Evolutionary conservation across 2,329 filamentous ascomycete species (phyloP).

Genomic region (Ascochyta clinopodiicola): DNA sequence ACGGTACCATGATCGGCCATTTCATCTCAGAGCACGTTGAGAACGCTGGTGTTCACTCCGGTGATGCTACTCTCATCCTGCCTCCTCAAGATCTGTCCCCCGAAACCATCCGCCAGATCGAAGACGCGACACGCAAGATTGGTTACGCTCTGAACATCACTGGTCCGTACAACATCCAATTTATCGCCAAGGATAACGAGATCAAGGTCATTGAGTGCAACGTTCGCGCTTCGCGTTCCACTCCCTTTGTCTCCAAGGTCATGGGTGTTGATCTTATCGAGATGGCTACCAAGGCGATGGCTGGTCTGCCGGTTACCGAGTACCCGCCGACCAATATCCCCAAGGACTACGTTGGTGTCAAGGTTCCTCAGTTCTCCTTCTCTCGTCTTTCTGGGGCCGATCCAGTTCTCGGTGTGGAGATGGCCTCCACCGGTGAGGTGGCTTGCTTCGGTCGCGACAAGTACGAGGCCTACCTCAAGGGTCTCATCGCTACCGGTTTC

Average conservation of each 20-base stretch:
- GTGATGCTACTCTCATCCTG: slow-evolving; percentile 93
- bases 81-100: slow-evolving; percentile 91
- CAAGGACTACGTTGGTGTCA: slow-evolving; percentile 88
- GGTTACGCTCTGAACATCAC: slow-evolving; percentile 93
- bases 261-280: slow-evolving; percentile 98
- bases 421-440: slow-evolving; percentile 98
- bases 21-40: slow-evolving; percentile 99
- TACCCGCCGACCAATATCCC: slow-evolving; percentile 81
- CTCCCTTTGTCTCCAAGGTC: slow-evolving; percentile 98
- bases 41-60: slow-evolving; percentile 97
- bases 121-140: slow-evolving; percentile 95
- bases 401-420: slow-evolving; percentile 95
- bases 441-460: slow-evolving; percentile 95
- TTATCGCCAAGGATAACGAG: slow-evolving; percentile 99
- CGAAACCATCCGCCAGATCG: slow-evolving; percentile 88
- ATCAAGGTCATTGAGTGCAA: slow-evolving; percentile 99
- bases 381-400: slow-evolving; percentile 95
- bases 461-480: slow-evolving; percentile 98
- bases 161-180: slow-evolving; percentile 98
- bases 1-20: slow-evolving; percentile 89
- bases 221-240: slow-evolving; percentile 92
- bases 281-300: slow-evolving; percentile 98
- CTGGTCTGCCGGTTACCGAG: slow-evolving; percentile 78
- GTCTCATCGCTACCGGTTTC: slow-evolving; percentile 93
- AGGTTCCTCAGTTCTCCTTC: slow-evolving; percentile 99